Percentiles rank a stretch among this genome's conserved stretches.
Evolutionary conservation across 108 stramenopile species (phyloP).

Genomic region (Nannochloropsis gaditana): DNA sequence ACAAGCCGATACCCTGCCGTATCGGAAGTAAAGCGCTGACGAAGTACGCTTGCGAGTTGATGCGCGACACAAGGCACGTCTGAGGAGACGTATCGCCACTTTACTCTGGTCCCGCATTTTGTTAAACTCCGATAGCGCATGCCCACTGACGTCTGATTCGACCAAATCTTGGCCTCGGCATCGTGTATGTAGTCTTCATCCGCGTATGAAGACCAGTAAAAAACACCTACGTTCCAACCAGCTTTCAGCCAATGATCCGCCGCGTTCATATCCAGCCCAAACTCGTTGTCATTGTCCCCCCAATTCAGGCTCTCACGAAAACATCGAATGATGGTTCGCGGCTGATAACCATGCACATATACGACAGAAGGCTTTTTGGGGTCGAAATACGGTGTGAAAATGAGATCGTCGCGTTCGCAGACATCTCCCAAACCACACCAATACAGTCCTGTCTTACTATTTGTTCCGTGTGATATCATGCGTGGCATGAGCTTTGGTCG

Average conservation of each 20-base stretch:
- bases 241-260: neutral
- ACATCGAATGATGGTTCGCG: neutral
- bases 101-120: neutral
- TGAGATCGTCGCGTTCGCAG: slow-evolving; percentile 8
- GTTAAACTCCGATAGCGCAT: neutral
- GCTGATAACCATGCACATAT: slow-evolving; percentile 4
- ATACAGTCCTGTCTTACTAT: neutral
- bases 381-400: neutral
- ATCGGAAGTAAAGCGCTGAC: neutral
- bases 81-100: slow-evolving; percentile 19
- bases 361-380: neutral
- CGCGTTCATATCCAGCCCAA: slow-evolving; percentile 10
- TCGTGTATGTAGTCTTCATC: slow-evolving; percentile 20
- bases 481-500: neutral
- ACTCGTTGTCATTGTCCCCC: neutral
- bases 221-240: slow-evolving; percentile 3
- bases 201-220: neutral
- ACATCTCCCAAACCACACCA: neutral
- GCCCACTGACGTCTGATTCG: neutral
- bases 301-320: slow-evolving; percentile 7
- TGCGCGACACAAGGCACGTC: neutral
- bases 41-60: neutral
- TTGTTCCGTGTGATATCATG: neutral
- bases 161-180: neutral
- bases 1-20: neutral